phyloP scores from a whole-genome alignment of 2,329 filamentous ascomycete genomes.

The Pestalotiopsis sp. region DNA sequence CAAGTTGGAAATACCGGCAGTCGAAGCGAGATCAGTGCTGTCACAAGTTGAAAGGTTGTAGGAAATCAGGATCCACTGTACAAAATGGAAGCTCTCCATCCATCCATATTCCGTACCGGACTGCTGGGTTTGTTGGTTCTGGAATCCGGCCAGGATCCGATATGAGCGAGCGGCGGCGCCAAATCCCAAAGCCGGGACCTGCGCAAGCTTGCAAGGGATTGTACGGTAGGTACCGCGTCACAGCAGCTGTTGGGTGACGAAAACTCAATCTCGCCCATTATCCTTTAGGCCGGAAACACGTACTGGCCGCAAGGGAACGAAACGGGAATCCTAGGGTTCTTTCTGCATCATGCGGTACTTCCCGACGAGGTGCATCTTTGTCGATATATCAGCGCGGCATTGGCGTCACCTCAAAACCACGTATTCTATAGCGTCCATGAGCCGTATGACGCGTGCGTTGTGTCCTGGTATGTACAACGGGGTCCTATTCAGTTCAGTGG shows the following conservation, averaged over 20 bases:
- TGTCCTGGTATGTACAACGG: neutral
- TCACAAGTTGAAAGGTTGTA: neutral
- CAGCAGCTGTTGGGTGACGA: neutral
- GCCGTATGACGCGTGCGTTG: neutral
- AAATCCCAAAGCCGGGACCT: neutral
- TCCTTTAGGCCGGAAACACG: no score
- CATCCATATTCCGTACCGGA: neutral
- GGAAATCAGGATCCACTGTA: neutral
- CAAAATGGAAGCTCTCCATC: neutral
- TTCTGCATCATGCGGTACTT: neutral
- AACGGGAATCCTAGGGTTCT: neutral
- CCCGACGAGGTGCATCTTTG: neutral
- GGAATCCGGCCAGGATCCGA: neutral
- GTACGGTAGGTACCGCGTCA: neutral
- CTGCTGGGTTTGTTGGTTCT: neutral
- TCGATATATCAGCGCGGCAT: neutral
- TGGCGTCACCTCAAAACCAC: neutral
- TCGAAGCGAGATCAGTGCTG: slow-evolving; percentile 9
- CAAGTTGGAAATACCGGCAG: neutral
- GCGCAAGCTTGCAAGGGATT: neutral
- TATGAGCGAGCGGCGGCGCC: neutral
- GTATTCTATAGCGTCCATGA: no score
- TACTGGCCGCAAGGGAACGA: neutral
- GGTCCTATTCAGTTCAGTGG: neutral
- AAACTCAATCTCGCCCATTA: neutral